Evolutionary conservation across 2,329 filamentous ascomycete species (phyloP), one percentile per base, ranked within the genome.

Genomic region (Colletotrichum tropicale): DNA sequence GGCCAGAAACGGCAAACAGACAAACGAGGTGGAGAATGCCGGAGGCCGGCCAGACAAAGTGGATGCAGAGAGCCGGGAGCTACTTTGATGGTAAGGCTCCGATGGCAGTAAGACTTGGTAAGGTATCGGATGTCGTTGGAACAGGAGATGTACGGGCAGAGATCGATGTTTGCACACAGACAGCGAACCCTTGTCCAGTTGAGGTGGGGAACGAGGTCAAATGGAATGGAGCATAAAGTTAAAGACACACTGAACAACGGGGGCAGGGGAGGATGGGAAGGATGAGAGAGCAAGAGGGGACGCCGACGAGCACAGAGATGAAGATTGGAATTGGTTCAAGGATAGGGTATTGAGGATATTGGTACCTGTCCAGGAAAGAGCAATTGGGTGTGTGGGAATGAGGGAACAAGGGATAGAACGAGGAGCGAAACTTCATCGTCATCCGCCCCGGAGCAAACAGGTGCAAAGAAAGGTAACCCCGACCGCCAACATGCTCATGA

Each of bases 21-120:
- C n/a, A 34, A 2, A 24, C n/a, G 24, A 55, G 5, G 43, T 32
- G 12, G 62, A 10, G 8, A 9, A 73, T 58, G 69, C 56, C 9
- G 73, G 73, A 75, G 62, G 73, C 69, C 70, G 64, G 65, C 61
- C 16, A 70, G 43, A 64, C 65, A 30, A 24, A 12, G 28, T 66
- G 12, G 26, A 60, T 48, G 58, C 58, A 48, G 64, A 26, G 26
- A 18, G 34, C 26, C 58, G 30, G 43, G 24, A 24, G 61, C 38
- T 48, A 26, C 9, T n/a, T 66, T 21, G 43, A 24, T 43, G 43
- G 24, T 28, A 52, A 43, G 28, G 21, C 21, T 32, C 26, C 6
- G 21, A 66, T 38, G 30, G 5, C 6, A 34, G 58, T n/a, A 32
- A 26, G 34, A 16, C 21, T 61, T 69, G 66, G 32, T 32, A 32